Percentiles rank a stretch among this genome's conserved stretches.
phyloP scores from a whole-genome alignment of 23 red algal species.

The Gracilariopsis chorda region DNA sequence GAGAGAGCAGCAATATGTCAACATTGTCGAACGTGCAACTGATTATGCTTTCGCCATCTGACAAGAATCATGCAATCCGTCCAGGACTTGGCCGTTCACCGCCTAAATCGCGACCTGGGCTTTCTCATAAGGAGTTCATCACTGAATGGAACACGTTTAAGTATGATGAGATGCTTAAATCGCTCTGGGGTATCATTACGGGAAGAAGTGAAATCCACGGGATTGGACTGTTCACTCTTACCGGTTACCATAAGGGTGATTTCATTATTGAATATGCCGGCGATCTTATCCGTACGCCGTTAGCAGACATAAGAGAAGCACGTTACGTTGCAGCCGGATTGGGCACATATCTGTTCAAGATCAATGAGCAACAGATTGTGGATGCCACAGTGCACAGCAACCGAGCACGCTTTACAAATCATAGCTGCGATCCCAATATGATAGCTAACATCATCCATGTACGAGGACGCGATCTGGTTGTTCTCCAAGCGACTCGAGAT shows the following conservation, averaged over 20 bases:
- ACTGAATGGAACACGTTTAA: conserved; percentile 10
- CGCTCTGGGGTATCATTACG: conserved; percentile 41
- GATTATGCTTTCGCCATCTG: background rate
- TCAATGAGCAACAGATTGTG: conserved; percentile 82
- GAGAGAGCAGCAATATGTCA: too few species aligned
- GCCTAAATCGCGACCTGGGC: background rate
- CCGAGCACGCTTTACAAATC: conserved; percentile 94
- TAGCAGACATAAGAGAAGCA: conserved; percentile 83
- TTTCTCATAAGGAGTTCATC: background rate
- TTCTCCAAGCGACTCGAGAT: conserved; percentile 40
- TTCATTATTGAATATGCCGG: conserved; percentile 97
- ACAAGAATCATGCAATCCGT: background rate
- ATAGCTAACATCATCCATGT: conserved; percentile 47
- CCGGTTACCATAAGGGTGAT: conserved; percentile 70
- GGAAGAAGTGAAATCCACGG: conserved; percentile 83
- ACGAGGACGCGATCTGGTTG: conserved; percentile 44
- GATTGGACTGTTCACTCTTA: conserved; percentile 80
- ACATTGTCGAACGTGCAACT: background rate
- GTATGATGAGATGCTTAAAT: conserved; percentile 38
- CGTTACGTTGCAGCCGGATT: conserved; percentile 74
- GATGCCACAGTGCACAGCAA: conserved; percentile 94
- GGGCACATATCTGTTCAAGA: conserved; percentile 91
- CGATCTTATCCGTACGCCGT: conserved; percentile 73
- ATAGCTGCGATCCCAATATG: conserved; percentile 90
- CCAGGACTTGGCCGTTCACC: background rate